Percentiles rank a stretch among this genome's conserved stretches.
phyloP scores from a whole-genome alignment of 2,329 filamentous ascomycete genomes.

The Trichoderma afroharzianum region DNA sequence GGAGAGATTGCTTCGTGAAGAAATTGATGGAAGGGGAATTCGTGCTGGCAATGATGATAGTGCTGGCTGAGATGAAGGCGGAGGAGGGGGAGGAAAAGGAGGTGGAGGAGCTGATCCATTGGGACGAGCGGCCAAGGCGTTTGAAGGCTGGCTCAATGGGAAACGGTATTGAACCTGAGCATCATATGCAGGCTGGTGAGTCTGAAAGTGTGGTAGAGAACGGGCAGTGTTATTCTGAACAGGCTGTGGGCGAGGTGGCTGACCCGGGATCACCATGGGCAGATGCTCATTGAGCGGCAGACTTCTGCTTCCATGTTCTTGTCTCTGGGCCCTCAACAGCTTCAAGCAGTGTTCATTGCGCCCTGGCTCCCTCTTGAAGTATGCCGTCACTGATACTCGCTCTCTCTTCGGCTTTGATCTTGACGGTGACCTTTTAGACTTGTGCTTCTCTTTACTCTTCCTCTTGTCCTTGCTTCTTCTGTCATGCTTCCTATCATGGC shows the following conservation, averaged over 20 bases:
- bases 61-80: neutral
- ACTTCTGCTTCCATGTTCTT: neutral
- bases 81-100: neutral
- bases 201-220: neutral
- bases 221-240: neutral
- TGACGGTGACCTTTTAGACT: slow-evolving; percentile 9
- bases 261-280: neutral
- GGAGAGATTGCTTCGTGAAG: neutral
- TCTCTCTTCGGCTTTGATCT: slow-evolving; percentile 29
- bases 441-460: neutral
- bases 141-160: neutral
- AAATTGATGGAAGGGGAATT: neutral
- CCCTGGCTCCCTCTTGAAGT: slow-evolving; percentile 42
- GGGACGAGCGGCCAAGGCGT: neutral
- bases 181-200: neutral
- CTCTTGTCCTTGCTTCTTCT: slow-evolving; percentile 21
- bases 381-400: slow-evolving; percentile 43
- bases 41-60: neutral
- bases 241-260: neutral
- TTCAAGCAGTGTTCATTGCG: slow-evolving; percentile 29
- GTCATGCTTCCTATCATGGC: slow-evolving; percentile 19
- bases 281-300: neutral
- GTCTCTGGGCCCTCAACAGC: slow-evolving; percentile 25
- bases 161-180: neutral
- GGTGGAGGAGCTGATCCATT: neutral